Conservation (phyloP, 768 basidiomycete species). For the Naematelia encephala region DNA sequence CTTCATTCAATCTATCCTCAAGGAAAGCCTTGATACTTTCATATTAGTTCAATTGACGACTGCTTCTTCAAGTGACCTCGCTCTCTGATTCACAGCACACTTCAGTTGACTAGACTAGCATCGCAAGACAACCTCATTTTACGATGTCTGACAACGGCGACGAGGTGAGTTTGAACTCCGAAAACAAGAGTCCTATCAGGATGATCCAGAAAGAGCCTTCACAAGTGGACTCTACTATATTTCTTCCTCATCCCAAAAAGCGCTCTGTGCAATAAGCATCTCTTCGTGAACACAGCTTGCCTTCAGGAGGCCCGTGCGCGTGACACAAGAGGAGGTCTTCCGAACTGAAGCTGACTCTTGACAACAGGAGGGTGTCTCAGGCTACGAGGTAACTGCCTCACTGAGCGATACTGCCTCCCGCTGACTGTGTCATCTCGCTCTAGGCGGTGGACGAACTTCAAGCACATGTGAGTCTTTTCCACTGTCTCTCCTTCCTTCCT, state of each 20-base stretch:
- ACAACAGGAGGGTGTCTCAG: conserved; percentile 9
- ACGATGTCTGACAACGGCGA: conserved; percentile 39
- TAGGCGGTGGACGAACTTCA: conserved; percentile 47
- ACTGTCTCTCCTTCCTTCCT: neutral
- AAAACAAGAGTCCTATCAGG: too few relatives aligned
- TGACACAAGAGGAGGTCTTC: neutral
- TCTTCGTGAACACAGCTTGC: too few relatives aligned
- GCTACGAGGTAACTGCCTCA: conserved; percentile 28
- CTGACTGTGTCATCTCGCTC: too few relatives aligned
- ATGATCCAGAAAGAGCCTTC: too few relatives aligned
- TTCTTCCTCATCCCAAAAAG: too few relatives aligned
- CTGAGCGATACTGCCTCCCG: too few relatives aligned
- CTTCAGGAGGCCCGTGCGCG: neutral
- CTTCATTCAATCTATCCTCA: conserved; percentile 9
- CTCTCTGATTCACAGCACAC: neutral
- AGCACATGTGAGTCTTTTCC: conserved; percentile 30
- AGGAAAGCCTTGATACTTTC: neutral
- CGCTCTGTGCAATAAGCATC: too few relatives aligned
- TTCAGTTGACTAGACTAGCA: neutral
- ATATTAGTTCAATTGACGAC: neutral
- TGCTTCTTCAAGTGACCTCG: conserved; percentile 1
- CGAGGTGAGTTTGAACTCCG: conserved; percentile 22
- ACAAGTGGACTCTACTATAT: too few relatives aligned
- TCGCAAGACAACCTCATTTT: neutral
- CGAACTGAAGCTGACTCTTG: conserved; percentile 1